Evolutionary conservation across 2,329 filamentous ascomycete genomes (phyloP).

Genomic region (Aspergillus udagawae): DNA sequence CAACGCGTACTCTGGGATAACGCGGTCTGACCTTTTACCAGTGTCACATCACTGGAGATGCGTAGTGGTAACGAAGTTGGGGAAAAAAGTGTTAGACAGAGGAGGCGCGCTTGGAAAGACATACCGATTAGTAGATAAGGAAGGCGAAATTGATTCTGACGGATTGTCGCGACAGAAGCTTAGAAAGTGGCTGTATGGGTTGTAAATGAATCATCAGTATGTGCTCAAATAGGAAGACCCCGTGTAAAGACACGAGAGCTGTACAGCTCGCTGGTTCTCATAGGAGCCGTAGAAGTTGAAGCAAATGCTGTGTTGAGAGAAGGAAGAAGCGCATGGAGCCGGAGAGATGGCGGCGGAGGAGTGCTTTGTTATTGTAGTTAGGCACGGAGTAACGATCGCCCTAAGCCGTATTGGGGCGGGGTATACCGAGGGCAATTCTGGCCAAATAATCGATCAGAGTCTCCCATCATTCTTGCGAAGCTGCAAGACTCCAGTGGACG

Average conservation of each 20-base stretch:
- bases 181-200: background rate
- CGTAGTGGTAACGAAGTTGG: background rate
- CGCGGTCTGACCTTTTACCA: constrained; percentile 47
- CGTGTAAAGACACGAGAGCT: background rate
- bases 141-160: background rate
- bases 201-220: background rate
- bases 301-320: background rate
- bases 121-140: constrained; percentile 5
- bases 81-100: background rate
- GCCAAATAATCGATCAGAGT: constrained; percentile 1
- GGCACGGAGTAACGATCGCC: background rate
- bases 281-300: background rate
- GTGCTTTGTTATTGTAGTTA: constrained; percentile 1
- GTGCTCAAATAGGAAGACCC: background rate
- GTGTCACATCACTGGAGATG: constrained; percentile 41
- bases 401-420: constrained; percentile 24
- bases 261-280: background rate
- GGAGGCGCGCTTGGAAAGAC: background rate
- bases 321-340: background rate
- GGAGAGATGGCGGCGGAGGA: constrained; percentile 2
- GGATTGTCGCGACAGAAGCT: background rate
- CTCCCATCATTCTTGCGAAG: background rate
- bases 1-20: constrained; percentile 9
- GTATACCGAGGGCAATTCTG: constrained; percentile 3
- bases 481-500: background rate